phyloP scores from a whole-genome alignment of 129 eudicot genomes.

The Lactuca sativa region DNA sequence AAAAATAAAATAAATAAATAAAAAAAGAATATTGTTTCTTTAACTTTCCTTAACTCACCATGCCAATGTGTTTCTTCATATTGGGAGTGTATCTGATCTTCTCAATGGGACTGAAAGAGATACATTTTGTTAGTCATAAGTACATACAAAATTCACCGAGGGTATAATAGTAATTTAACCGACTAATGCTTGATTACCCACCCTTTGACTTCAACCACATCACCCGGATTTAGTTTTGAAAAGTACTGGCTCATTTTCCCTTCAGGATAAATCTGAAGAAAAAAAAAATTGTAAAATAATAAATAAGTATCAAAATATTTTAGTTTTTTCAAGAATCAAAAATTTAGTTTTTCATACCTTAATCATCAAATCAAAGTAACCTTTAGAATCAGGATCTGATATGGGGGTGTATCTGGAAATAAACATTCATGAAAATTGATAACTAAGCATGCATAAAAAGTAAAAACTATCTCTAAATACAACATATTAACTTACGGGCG shows the following conservation, averaged over 20 bases:
- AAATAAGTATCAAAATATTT: neutral
- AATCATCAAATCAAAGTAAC: conserved; percentile 89
- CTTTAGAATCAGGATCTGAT: conserved; percentile 89
- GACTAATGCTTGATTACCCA: conserved; percentile 57
- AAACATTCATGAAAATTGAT: neutral
- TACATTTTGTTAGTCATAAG: conserved; percentile 22
- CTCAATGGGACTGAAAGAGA: conserved; percentile 81
- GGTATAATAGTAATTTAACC: neutral
- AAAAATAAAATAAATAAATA: no score
- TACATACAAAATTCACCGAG: conserved; percentile 2
- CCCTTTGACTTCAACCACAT: conserved; percentile 98
- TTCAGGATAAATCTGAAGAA: conserved; percentile 77
- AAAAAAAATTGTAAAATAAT: neutral
- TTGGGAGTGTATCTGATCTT: conserved; percentile 88
- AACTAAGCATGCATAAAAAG: conserved; percentile 5
- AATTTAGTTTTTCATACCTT: conserved; percentile 50
- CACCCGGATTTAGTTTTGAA: conserved; percentile 92
- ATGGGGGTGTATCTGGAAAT: conserved; percentile 92
- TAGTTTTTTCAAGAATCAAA: conserved; percentile 1
- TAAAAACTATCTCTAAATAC: conserved; percentile 1
- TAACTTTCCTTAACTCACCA: conserved; percentile 48
- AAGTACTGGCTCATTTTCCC: conserved; percentile 99
- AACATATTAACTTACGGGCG: conserved; percentile 76
- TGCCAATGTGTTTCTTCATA: conserved; percentile 99
- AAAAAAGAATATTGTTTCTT: no score